A percentile compares a stretch with the other conserved stretches of the same genome.
phyloP scores from a whole-genome alignment of 192 early-diverging fungal species.

The Chytriomyces hyalinus region DNA sequence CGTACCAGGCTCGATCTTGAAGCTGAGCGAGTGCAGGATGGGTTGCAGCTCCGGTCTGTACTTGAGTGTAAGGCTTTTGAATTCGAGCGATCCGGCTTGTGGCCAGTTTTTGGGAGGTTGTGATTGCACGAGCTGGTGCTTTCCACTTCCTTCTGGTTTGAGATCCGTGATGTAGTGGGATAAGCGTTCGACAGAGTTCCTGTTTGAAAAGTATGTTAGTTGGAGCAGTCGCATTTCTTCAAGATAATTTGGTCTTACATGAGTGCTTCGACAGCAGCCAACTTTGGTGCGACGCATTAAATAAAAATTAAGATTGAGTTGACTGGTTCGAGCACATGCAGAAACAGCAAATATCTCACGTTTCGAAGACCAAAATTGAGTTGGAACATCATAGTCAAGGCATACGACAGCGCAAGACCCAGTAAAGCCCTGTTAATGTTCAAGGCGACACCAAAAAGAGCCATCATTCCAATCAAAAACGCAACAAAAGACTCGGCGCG shows the following conservation, averaged over 20 bases:
- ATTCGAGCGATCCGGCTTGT: constrained; percentile 53
- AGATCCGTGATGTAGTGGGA: constrained; percentile 60
- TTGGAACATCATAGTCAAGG: constrained; percentile 48
- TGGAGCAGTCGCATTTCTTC: no score
- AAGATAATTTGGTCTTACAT: background rate
- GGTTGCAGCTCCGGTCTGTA: constrained; percentile 59
- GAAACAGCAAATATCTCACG: constrained; percentile 64
- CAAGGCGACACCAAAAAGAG: constrained; percentile 76
- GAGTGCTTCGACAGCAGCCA: background rate
- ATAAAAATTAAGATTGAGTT: background rate
- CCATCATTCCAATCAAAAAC: constrained; percentile 36
- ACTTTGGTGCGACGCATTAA: background rate
- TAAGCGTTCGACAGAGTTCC: constrained; percentile 75
- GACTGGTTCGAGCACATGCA: background rate
- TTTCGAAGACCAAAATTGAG: constrained; percentile 59
- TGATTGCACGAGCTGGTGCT: constrained; percentile 4
- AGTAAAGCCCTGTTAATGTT: constrained; percentile 35
- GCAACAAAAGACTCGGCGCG: constrained; percentile 49
- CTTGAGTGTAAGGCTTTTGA: constrained; percentile 60
- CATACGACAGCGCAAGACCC: constrained; percentile 60
- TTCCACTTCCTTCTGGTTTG: constrained; percentile 11
- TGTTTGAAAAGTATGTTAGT: no score
- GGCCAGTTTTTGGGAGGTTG: constrained; percentile 37
- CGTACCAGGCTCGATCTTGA: constrained; percentile 66
- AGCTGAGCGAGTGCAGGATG: constrained; percentile 73